Percentiles rank a stretch among this genome's conserved stretches.
Evolutionary conservation across 2,329 filamentous ascomycete species (phyloP).

Genomic region (Phialemonium atrogriseum): DNA sequence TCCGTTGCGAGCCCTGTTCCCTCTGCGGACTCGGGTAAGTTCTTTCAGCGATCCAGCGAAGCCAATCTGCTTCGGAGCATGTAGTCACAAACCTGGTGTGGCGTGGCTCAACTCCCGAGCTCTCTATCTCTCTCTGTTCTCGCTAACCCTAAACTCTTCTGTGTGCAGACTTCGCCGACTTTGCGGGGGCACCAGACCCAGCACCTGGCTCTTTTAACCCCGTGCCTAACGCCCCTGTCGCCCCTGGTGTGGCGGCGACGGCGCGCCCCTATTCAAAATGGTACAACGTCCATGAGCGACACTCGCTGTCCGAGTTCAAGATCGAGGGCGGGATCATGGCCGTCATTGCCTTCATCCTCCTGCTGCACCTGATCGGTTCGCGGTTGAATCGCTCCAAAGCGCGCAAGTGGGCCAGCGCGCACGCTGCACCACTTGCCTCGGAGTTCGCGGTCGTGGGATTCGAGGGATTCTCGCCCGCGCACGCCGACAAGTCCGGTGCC

Average conservation of each 20-base stretch:
- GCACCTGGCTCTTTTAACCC: too few species aligned
- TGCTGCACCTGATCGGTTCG: conserved; percentile 75
- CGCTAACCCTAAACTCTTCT: conserved; percentile 17
- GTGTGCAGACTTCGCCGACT: conserved; percentile 81
- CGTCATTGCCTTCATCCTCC: conserved; percentile 64
- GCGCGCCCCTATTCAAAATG: conserved; percentile 76
- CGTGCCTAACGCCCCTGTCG: conserved; percentile 34
- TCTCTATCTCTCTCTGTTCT: not conserved
- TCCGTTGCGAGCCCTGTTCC: conserved; percentile 41
- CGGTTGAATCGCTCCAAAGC: conserved; percentile 73
- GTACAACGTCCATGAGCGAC: conserved; percentile 94
- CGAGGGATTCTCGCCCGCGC: conserved; percentile 43
- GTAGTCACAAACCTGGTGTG: conserved; percentile 6
- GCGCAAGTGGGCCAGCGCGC: conserved; percentile 68
- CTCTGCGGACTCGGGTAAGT: conserved; percentile 56
- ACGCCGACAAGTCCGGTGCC: conserved; percentile 38
- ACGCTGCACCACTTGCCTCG: conserved; percentile 61
- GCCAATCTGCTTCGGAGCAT: conserved; percentile 8
- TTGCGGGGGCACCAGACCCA: conserved; percentile 69
- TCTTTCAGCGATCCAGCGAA: too few species aligned
- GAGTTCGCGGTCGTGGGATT: conserved; percentile 90
- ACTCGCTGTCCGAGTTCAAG: conserved; percentile 75
- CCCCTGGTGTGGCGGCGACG: conserved; percentile 37
- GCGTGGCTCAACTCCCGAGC: not conserved
- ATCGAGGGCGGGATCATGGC: conserved; percentile 76